phyloP scores from a whole-genome alignment of 768 basidiomycete genomes.

The Terana coerulea region DNA sequence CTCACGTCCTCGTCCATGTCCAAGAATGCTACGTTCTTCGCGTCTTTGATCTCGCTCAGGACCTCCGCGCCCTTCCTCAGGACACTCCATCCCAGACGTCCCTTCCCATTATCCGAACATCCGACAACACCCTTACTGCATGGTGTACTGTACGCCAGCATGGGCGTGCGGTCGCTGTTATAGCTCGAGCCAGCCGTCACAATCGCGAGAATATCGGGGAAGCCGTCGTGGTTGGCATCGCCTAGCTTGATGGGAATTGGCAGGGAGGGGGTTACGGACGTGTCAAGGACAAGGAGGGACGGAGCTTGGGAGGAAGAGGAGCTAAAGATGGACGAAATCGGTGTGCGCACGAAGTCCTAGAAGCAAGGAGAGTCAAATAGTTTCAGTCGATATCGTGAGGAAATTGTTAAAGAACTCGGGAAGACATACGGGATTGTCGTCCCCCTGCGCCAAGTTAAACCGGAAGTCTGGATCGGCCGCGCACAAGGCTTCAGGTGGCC shows the following conservation, averaged over 20 bases:
- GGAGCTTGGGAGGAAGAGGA: slow-evolving; percentile 27
- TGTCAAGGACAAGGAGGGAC: slow-evolving; percentile 69
- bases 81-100: slow-evolving; percentile 62
- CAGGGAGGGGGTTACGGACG: slow-evolving; percentile 57
- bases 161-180: slow-evolving; percentile 44
- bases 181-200: slow-evolving; percentile 40
- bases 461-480: slow-evolving; percentile 73
- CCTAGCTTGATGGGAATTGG: slow-evolving; percentile 81
- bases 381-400: neutral
- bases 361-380: neutral
- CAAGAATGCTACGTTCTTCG: slow-evolving; percentile 70
- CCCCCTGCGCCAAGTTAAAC: slow-evolving; percentile 58
- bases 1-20: slow-evolving; percentile 96
- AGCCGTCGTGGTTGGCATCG: slow-evolving; percentile 92
- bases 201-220: slow-evolving; percentile 78
- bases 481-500: slow-evolving; percentile 80
- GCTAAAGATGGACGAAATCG: slow-evolving; percentile 58
- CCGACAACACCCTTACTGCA: slow-evolving; percentile 54
- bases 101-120: slow-evolving; percentile 46
- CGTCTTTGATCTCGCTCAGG: slow-evolving; percentile 71
- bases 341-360: slow-evolving; percentile 65
- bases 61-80: slow-evolving; percentile 54
- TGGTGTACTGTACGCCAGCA: slow-evolving; percentile 59
- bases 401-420: neutral
- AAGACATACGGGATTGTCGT: slow-evolving; percentile 46